Percentiles rank a stretch among this genome's conserved stretches.
Evolutionary conservation across 371 early-diverging fungal species (phyloP).

Genomic region (Mucor velutinosus): DNA sequence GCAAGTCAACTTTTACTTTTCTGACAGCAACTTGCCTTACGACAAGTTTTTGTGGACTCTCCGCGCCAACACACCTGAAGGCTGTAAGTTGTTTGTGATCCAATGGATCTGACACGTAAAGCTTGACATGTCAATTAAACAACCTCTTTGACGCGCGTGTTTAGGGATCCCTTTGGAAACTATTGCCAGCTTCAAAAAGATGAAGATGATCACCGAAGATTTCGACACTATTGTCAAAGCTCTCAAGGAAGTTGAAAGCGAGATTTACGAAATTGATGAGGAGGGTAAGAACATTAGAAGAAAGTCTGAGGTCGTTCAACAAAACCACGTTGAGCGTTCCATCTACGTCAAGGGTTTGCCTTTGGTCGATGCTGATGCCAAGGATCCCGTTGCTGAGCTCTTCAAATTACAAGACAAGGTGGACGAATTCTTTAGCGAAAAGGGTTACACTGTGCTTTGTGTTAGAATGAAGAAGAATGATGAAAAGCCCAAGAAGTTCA

Average conservation of each 20-base stretch:
- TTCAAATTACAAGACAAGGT: slow-evolving; percentile 60
- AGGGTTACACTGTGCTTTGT: slow-evolving; percentile 51
- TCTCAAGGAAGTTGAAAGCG: slow-evolving; percentile 51
- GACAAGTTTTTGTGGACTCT: slow-evolving; percentile 71
- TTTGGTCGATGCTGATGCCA: slow-evolving; percentile 33
- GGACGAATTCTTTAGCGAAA: slow-evolving; percentile 54
- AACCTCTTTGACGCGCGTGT: background rate
- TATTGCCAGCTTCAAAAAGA: slow-evolving; percentile 71
- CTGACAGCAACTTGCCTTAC: slow-evolving; percentile 74
- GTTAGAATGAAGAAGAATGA: slow-evolving; percentile 67
- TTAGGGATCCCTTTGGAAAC: slow-evolving; percentile 57
- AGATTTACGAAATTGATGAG: slow-evolving; percentile 62
- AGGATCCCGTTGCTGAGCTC: slow-evolving; percentile 36
- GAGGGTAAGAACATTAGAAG: slow-evolving; percentile 63
- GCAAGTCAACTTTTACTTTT: slow-evolving; percentile 83
- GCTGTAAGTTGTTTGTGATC: slow-evolving; percentile 48
- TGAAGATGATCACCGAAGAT: slow-evolving; percentile 63
- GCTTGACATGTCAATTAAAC: background rate
- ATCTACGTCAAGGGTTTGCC: slow-evolving; percentile 72
- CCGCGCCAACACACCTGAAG: slow-evolving; percentile 52
- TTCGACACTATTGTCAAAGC: slow-evolving; percentile 56
- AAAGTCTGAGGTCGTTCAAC: slow-evolving; percentile 49
- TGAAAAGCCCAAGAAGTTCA: slow-evolving; percentile 49
- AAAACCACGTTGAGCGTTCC: slow-evolving; percentile 50
- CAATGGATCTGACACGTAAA: background rate